phyloP scores from a whole-genome alignment of 2,329 filamentous ascomycete genomes.

The Claviceps spartinae region DNA sequence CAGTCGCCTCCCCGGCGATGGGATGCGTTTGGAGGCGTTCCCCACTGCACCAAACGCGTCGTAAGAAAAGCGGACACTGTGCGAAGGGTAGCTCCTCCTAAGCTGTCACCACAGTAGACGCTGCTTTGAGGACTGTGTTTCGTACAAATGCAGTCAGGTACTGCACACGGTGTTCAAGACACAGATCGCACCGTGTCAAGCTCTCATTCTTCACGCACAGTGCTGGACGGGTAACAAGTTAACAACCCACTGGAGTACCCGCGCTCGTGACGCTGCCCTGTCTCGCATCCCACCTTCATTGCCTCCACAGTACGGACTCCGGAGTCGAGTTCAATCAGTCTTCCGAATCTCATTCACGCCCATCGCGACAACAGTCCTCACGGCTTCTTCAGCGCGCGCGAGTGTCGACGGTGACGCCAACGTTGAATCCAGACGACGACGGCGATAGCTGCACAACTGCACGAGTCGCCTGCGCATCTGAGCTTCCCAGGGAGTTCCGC shows the following conservation, averaged over 20 bases:
- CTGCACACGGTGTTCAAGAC: not conserved
- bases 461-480: not conserved
- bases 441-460: not conserved
- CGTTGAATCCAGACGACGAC: constrained; percentile 4
- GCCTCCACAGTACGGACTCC: constrained; percentile 4
- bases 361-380: constrained; percentile 14
- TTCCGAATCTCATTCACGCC: constrained; percentile 9
- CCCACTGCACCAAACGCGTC: not conserved
- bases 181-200: too few relatives aligned
- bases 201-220: not conserved
- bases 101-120: not conserved
- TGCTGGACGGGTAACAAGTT: not conserved
- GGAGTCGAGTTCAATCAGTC: constrained; percentile 1
- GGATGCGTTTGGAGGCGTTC: not conserved
- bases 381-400: constrained; percentile 12
- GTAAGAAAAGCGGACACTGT: not conserved
- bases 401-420: constrained; percentile 10
- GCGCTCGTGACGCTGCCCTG: constrained; percentile 2
- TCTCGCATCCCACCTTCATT: constrained; percentile 4
- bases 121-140: not conserved
- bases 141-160: too few relatives aligned
- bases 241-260: not conserved
- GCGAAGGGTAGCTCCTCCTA: not conserved
- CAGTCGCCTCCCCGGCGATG: not conserved
- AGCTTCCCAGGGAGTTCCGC: not conserved